phyloP scores from a whole-genome alignment of 2,329 filamentous ascomycete genomes.

The Trichoderma oligosporum region DNA sequence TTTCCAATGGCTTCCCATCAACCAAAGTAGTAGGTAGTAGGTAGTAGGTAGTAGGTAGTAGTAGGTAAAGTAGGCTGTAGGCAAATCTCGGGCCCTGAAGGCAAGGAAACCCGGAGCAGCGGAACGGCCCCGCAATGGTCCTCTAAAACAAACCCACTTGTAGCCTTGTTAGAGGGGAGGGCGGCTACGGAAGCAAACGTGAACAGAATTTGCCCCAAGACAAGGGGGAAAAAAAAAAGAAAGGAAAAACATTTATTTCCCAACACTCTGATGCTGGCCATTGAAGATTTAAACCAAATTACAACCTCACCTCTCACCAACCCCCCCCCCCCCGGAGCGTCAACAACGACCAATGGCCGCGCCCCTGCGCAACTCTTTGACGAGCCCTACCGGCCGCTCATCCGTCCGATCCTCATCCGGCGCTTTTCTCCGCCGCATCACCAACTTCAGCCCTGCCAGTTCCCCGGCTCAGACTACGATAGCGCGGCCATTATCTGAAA shows the following conservation, averaged over 20 bases:
- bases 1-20: too few species aligned
- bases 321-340: conserved; percentile 14
- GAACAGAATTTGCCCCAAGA: too few species aligned
- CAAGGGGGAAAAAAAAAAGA: neutral
- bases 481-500: conserved; percentile 18
- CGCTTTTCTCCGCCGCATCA: conserved; percentile 28
- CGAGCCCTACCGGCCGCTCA: conserved; percentile 25
- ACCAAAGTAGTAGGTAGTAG: too few species aligned
- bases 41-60: too few species aligned
- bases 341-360: conserved; percentile 32
- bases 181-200: neutral
- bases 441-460: conserved; percentile 31
- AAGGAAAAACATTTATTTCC: neutral
- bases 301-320: neutral
- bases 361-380: conserved; percentile 30
- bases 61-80: too few species aligned
- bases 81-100: neutral
- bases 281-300: neutral
- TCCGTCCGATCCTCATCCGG: conserved; percentile 21
- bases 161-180: conserved; percentile 3
- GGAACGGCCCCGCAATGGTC: conserved; percentile 19
- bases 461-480: conserved; percentile 30
- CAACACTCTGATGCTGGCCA: conserved; percentile 8
- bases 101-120: conserved; percentile 12
- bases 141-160: conserved; percentile 6